Conservation (phyloP, 2,329 filamentous ascomycete genomes). For the Cercospora zeina region DNA sequence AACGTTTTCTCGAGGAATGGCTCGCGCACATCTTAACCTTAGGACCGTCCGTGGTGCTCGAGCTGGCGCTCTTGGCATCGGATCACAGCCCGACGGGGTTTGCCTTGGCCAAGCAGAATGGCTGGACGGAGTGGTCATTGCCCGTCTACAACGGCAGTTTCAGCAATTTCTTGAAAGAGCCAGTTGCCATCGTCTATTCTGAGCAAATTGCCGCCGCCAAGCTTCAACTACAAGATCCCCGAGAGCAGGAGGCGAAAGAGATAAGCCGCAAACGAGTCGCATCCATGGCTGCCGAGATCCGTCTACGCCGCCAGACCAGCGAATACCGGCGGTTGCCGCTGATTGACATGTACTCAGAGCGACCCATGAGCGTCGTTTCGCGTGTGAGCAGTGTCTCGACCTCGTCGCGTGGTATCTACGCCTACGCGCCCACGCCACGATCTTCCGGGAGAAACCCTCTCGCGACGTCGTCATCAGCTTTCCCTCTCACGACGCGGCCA, state of each 20-base stretch:
- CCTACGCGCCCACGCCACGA: background rate
- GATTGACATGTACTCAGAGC: conserved; percentile 44
- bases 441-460: background rate
- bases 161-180: conserved; percentile 61
- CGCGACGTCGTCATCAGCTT: background rate
- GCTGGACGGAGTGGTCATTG: conserved; percentile 59
- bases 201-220: conserved; percentile 46
- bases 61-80: conserved; percentile 48
- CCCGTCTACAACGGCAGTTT: conserved; percentile 51
- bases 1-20: conserved; percentile 61
- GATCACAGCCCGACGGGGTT: conserved; percentile 51
- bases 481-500: conserved; percentile 13
- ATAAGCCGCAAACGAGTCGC: conserved; percentile 48
- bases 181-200: conserved; percentile 61
- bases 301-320: conserved; percentile 41
- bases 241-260: conserved; percentile 41
- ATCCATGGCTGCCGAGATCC: conserved; percentile 47
- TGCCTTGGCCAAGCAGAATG: conserved; percentile 53
- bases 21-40: conserved; percentile 60
- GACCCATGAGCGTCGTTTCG: conserved; percentile 39
- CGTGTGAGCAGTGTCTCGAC: conserved; percentile 27
- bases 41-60: conserved; percentile 58
- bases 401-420: background rate
- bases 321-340: conserved; percentile 42
- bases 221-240: conserved; percentile 39